These are phyloP conservation scores for Dicorynia guianensis DNA, from an alignment of 306 rosid genomes.

Conservation along the genomic window DNA sequence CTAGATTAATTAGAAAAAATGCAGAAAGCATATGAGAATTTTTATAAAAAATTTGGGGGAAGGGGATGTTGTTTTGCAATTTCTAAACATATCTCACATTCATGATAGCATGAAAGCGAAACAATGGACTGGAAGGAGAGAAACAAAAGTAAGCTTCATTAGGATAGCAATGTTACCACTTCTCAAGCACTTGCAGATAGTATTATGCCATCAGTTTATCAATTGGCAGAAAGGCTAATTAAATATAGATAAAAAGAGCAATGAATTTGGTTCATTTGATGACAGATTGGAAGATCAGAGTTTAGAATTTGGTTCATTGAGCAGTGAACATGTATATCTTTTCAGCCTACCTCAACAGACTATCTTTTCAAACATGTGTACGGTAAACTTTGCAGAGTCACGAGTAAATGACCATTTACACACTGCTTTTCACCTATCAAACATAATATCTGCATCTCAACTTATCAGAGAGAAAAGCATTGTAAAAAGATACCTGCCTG, in stretches of 20 bases:
- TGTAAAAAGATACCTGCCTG: constrained; percentile 74
- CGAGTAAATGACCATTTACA: neutral
- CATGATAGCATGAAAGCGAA: neutral
- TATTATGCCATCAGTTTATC: neutral
- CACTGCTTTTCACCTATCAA: neutral
- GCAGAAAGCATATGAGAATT: neutral
- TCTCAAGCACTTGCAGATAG: neutral
- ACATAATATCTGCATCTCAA: constrained; percentile 4
- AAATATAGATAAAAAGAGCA: neutral
- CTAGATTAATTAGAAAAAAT: neutral
- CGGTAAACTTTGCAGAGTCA: neutral
- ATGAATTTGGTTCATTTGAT: neutral
- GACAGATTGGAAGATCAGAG: neutral
- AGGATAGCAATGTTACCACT: neutral
- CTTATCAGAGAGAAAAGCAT: constrained; percentile 5
- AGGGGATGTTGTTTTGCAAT: neutral
- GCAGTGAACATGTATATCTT: neutral
- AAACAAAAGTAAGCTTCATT: neutral
- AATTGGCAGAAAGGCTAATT: neutral
- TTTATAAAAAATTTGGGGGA: too few relatives aligned
- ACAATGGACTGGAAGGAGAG: neutral
- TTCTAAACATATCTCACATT: neutral
- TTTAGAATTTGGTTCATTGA: constrained; percentile 5
- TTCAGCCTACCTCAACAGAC: neutral
- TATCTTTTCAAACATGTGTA: neutral